Conservation (phyloP, 2,329 filamentous ascomycete genomes). For the Pyricularia sp. region DNA sequence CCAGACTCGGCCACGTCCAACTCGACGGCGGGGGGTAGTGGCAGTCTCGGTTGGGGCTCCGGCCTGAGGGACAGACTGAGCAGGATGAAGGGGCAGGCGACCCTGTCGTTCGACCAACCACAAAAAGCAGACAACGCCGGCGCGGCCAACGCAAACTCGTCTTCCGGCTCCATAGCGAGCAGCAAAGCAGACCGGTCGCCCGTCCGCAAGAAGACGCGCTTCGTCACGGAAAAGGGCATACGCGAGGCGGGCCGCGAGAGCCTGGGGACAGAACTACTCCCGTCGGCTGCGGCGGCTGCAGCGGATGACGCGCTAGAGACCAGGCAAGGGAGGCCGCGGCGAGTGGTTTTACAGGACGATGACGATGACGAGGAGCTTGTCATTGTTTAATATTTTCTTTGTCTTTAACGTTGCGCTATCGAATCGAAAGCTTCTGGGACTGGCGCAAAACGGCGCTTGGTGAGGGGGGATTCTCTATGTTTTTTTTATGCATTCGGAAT, state of each 20-base stretch:
- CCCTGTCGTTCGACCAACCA: slow-evolving; percentile 27
- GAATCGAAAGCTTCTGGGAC: neutral
- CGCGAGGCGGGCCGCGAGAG: slow-evolving; percentile 69
- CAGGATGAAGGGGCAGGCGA: slow-evolving; percentile 49
- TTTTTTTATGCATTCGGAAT: neutral
- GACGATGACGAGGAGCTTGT: slow-evolving; percentile 40
- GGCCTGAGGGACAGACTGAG: slow-evolving; percentile 45
- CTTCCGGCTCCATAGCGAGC: neutral
- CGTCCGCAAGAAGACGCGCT: slow-evolving; percentile 65
- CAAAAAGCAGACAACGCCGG: slow-evolving; percentile 1
- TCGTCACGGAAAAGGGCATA: slow-evolving; percentile 69
- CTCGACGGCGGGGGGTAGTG: slow-evolving; percentile 14
- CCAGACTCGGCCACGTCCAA: slow-evolving; percentile 35
- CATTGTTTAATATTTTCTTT: slow-evolving; percentile 24
- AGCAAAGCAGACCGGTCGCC: slow-evolving; percentile 27
- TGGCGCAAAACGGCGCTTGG: neutral
- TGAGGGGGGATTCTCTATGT: neutral
- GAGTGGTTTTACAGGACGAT: slow-evolving; percentile 23
- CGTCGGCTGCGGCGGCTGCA: neutral
- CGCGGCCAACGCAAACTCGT: slow-evolving; percentile 4
- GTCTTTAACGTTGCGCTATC: neutral
- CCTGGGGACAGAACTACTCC: slow-evolving; percentile 41
- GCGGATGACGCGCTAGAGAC: neutral
- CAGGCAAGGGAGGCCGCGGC: slow-evolving; percentile 15
- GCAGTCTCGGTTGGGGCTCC: slow-evolving; percentile 47